Evolutionary conservation across 2,329 filamentous ascomycete species (phyloP).

Genomic region (Dothistroma pini): DNA sequence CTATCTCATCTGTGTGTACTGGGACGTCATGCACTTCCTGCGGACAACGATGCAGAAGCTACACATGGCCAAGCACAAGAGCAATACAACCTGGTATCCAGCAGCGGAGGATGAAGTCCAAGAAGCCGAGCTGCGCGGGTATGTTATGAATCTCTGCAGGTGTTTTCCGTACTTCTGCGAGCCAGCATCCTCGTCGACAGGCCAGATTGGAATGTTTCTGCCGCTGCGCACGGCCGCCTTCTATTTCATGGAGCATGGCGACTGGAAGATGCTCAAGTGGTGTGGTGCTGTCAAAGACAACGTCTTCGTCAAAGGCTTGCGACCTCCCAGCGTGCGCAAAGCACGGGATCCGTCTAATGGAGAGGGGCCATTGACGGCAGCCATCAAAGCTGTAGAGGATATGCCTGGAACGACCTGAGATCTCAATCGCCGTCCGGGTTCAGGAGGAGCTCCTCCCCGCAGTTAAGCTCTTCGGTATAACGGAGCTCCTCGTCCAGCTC

Average conservation of each 20-base stretch:
- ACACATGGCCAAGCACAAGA: slow-evolving; percentile 20
- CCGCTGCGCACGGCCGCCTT: slow-evolving; percentile 29
- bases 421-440: slow-evolving; percentile 34
- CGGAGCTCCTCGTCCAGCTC: slow-evolving; percentile 24
- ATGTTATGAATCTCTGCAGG: slow-evolving; percentile 28
- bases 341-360: background rate
- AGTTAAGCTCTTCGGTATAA: slow-evolving; percentile 20
- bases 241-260: slow-evolving; percentile 28
- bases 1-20: slow-evolving; percentile 32
- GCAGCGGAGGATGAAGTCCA: slow-evolving; percentile 15
- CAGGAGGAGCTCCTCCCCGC: slow-evolving; percentile 23
- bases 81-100: slow-evolving; percentile 22
- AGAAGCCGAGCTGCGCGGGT: slow-evolving; percentile 27
- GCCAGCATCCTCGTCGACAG: slow-evolving; percentile 27
- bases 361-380: background rate
- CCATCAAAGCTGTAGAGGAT: background rate
- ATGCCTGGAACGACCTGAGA: background rate
- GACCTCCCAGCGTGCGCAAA: slow-evolving; percentile 20
- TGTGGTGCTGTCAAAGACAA: slow-evolving; percentile 21
- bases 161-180: slow-evolving; percentile 31
- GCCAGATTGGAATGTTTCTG: slow-evolving; percentile 32
- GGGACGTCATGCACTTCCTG: slow-evolving; percentile 31
- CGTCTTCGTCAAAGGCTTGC: slow-evolving; percentile 29
- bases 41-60: slow-evolving; percentile 25
- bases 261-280: slow-evolving; percentile 29